A percentile compares a stretch with the other conserved stretches of the same genome.
phyloP scores from a whole-genome alignment of 352 stramenopile genomes.

The Phytophthora pistaciae region DNA sequence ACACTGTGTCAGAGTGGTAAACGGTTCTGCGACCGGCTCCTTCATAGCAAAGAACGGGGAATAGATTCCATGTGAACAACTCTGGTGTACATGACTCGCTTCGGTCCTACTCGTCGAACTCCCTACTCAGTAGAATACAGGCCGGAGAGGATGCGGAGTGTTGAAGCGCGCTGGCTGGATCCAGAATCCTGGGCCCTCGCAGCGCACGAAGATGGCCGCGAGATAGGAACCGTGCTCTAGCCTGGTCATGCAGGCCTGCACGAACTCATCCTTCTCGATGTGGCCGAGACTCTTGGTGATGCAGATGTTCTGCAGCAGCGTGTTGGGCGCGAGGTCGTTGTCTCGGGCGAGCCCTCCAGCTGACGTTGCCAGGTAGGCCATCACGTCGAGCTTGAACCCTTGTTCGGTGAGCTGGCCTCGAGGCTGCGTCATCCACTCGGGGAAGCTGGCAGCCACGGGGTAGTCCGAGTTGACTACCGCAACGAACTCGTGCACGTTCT shows the following conservation, averaged over 20 bases:
- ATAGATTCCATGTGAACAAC: slow-evolving; percentile 22
- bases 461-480: slow-evolving; percentile 22
- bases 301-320: slow-evolving; percentile 27
- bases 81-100: background rate
- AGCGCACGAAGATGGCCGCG: slow-evolving; percentile 18
- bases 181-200: slow-evolving; percentile 20
- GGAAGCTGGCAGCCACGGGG: background rate
- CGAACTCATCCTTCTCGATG: slow-evolving; percentile 43
- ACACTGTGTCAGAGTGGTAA: slow-evolving; percentile 75
- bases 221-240: slow-evolving; percentile 24
- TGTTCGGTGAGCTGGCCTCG: slow-evolving; percentile 31
- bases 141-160: slow-evolving; percentile 3
- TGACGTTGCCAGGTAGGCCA: slow-evolving; percentile 26
- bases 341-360: slow-evolving; percentile 29
- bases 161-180: slow-evolving; percentile 13
- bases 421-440: slow-evolving; percentile 31
- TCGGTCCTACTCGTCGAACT: background rate
- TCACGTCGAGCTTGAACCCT: slow-evolving; percentile 32
- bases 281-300: slow-evolving; percentile 39
- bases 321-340: slow-evolving; percentile 39
- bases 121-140: background rate
- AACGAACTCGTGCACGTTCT: slow-evolving; percentile 29
- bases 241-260: slow-evolving; percentile 43
- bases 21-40: background rate
- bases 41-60: slow-evolving; percentile 2